Evolutionary conservation across 2,329 filamentous ascomycete species (phyloP).

Genomic region (Pseudocercospora cruenta): DNA sequence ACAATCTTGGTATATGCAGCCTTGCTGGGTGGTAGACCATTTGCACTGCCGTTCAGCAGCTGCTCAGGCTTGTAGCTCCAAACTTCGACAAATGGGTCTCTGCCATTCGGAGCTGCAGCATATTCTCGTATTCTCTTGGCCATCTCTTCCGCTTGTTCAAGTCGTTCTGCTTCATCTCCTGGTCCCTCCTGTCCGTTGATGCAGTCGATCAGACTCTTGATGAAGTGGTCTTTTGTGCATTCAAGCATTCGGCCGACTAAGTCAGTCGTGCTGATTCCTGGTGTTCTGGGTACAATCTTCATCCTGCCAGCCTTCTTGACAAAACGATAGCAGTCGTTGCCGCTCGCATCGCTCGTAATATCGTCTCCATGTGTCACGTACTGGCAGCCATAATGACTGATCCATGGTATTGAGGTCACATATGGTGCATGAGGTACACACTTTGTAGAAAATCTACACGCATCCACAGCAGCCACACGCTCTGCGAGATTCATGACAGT

Average conservation of each 20-base stretch:
- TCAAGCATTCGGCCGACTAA: conserved; percentile 97
- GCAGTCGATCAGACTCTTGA: conserved; percentile 61
- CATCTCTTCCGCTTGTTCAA: conserved; percentile 68
- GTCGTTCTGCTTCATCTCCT: conserved; percentile 69
- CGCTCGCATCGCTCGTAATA: conserved; percentile 90
- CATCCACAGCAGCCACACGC: conserved; percentile 88
- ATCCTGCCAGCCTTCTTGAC: conserved; percentile 93
- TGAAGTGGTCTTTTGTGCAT: conserved; percentile 93
- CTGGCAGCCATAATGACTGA: conserved; percentile 90
- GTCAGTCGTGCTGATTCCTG: conserved; percentile 95
- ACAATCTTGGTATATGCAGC: conserved; percentile 55
- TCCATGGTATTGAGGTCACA: conserved; percentile 91
- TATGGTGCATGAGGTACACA: conserved; percentile 87
- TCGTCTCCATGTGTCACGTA: conserved; percentile 98
- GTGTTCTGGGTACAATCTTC: conserved; percentile 94
- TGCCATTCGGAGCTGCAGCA: conserved; percentile 81
- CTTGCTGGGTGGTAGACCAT: conserved; percentile 48
- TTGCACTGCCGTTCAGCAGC: conserved; percentile 10
- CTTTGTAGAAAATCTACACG: conserved; percentile 90
- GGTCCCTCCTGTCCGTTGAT: conserved; percentile 57
- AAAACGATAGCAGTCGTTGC: conserved; percentile 96
- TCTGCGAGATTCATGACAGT: conserved; percentile 95
- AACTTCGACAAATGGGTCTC: conserved; percentile 77
- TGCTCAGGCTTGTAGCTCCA: conserved; percentile 69
- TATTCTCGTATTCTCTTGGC: conserved; percentile 78